A percentile compares a stretch with the other conserved stretches of the same genome.
These are phyloP conservation scores for Saccharomyces hybrid DNA, from an alignment of 1,139 yeast genomes.

Conservation along the genomic window DNA sequence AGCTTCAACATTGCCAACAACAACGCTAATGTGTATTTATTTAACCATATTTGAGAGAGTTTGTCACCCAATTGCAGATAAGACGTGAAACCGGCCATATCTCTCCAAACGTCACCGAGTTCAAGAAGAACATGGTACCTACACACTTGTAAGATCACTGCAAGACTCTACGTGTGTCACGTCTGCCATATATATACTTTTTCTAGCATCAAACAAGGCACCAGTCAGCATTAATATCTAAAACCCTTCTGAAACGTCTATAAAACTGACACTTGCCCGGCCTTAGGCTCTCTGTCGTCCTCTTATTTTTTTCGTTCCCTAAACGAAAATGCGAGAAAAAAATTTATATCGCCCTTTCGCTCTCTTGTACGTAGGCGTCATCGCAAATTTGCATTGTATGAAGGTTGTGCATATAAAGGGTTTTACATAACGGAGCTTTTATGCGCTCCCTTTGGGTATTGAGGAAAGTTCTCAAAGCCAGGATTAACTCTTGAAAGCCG, in stretches of 20 bases:
- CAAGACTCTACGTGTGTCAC: neutral
- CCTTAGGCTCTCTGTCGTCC: neutral
- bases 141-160: neutral
- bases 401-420: constrained; percentile 1
- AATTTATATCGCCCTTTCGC: neutral
- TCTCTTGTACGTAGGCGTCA: neutral
- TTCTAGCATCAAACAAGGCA: neutral
- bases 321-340: neutral
- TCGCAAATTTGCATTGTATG: neutral
- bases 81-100: constrained; percentile 14
- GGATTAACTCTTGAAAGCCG: neutral
- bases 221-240: neutral
- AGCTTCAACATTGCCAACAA: constrained; percentile 45
- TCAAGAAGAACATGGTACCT: neutral
- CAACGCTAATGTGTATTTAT: constrained; percentile 44
- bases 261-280: neutral
- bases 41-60: constrained; percentile 52
- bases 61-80: constrained; percentile 41
- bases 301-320: neutral
- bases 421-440: neutral
- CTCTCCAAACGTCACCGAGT: neutral
- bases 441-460: neutral
- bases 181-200: neutral
- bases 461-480: neutral
- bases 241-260: neutral